These are phyloP conservation scores for Alternaria metachromatica DNA, from an alignment of 2,329 filamentous ascomycete species.

Conservation along the genomic window DNA sequence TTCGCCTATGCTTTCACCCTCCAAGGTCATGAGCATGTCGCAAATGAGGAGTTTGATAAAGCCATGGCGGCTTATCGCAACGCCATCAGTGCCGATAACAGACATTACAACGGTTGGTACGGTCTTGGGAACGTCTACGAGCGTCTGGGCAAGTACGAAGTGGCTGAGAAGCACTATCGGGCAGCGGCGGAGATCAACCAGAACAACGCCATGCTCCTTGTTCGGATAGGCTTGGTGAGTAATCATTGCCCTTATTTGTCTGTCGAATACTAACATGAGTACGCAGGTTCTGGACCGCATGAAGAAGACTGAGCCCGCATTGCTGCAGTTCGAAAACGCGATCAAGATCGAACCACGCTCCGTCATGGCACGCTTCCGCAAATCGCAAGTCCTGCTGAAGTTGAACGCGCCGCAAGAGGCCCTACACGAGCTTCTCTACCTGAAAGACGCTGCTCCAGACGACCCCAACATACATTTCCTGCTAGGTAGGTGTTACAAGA, in stretches of 20 bases:
- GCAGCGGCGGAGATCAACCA: slow-evolving; percentile 90
- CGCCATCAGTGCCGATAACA: slow-evolving; percentile 82
- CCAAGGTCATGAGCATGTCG: slow-evolving; percentile 93
- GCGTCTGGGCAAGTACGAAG: slow-evolving; percentile 87
- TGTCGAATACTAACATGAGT: neutral
- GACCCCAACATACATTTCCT: slow-evolving; percentile 96
- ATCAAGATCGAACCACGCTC: slow-evolving; percentile 81
- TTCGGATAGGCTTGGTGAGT: slow-evolving; percentile 83
- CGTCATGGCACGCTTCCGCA: slow-evolving; percentile 88
- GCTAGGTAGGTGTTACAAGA: slow-evolving; percentile 77
- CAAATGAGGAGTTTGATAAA: slow-evolving; percentile 97
- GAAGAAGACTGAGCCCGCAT: slow-evolving; percentile 78
- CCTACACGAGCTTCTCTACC: slow-evolving; percentile 79
- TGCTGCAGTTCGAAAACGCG: slow-evolving; percentile 82
- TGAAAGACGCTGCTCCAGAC: slow-evolving; percentile 91
- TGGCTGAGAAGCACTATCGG: slow-evolving; percentile 89
- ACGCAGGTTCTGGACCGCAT: slow-evolving; percentile 74
- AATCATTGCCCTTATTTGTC: neutral
- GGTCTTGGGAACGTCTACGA: slow-evolving; percentile 83
- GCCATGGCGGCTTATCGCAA: slow-evolving; percentile 85
- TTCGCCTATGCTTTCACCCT: slow-evolving; percentile 97
- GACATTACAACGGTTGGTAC: slow-evolving; percentile 99
- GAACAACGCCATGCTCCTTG: slow-evolving; percentile 89
- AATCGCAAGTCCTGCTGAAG: slow-evolving; percentile 84
- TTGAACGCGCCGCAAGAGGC: slow-evolving; percentile 74